A percentile compares a stretch with the other conserved stretches of the same genome.
Evolutionary conservation across 1,284 basidiomycete genomes (phyloP).

Genomic region (Erythrobasidium hasegawianum): DNA sequence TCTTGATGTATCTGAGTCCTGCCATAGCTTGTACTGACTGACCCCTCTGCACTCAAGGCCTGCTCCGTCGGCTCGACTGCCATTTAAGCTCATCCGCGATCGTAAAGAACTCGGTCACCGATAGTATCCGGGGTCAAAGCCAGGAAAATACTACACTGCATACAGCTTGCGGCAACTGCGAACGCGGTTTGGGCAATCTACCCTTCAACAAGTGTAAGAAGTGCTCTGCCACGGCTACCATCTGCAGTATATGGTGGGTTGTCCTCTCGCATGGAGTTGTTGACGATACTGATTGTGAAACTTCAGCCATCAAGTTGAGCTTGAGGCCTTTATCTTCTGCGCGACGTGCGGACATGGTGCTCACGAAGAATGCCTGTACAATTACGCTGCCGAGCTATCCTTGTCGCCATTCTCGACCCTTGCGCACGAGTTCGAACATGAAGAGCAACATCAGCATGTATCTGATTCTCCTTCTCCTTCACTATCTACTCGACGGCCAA

Average conservation of each 20-base stretch:
- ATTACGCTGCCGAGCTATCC: slow-evolving; percentile 27
- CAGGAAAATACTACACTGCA: slow-evolving; percentile 31
- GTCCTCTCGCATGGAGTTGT: neutral
- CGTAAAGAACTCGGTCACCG: slow-evolving; percentile 14
- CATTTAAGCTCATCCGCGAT: slow-evolving; percentile 21
- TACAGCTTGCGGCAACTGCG: slow-evolving; percentile 31
- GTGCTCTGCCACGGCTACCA: slow-evolving; percentile 19
- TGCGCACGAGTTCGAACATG: neutral
- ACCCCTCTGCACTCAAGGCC: neutral
- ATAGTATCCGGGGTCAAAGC: slow-evolving; percentile 10
- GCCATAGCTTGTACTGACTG: too few relatives aligned
- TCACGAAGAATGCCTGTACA: slow-evolving; percentile 31
- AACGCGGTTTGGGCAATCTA: slow-evolving; percentile 16
- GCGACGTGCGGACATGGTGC: slow-evolving; percentile 29
- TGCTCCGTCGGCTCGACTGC: slow-evolving; percentile 18
- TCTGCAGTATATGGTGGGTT: slow-evolving; percentile 28
- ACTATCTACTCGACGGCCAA: neutral
- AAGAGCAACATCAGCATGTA: neutral
- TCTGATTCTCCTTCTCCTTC: too few relatives aligned
- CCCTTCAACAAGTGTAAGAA: slow-evolving; percentile 26
- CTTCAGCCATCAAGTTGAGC: slow-evolving; percentile 14
- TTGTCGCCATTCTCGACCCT: neutral
- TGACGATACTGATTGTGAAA: neutral
- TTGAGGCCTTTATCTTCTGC: slow-evolving; percentile 16
- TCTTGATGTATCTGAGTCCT: too few relatives aligned